Percentiles rank a stretch among this genome's conserved stretches.
These are phyloP conservation scores for Scedosporium dehoogii DNA, from an alignment of 2,329 filamentous ascomycete species.

Conservation along the genomic window DNA sequence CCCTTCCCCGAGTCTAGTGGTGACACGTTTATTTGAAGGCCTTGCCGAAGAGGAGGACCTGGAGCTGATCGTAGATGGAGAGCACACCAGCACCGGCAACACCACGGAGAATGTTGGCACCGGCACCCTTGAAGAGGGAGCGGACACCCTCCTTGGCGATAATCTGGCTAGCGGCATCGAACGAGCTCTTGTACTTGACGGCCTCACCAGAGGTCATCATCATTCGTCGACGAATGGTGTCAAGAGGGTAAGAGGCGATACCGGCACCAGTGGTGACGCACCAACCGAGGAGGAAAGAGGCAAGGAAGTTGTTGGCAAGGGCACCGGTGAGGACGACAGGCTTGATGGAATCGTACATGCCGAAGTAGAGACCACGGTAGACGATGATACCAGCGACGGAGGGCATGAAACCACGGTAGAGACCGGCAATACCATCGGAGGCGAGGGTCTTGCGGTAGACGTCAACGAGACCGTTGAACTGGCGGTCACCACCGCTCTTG, in stretches of 20 bases:
- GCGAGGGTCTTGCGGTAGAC: conserved; percentile 99
- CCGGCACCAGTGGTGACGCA: conserved; percentile 98
- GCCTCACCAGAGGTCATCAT: conserved; percentile 98
- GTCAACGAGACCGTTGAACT: conserved; percentile 99
- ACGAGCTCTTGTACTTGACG: conserved; percentile 98
- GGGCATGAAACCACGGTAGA: conserved; percentile 99
- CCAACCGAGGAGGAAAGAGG: conserved; percentile 98
- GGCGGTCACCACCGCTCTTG: conserved; percentile 92
- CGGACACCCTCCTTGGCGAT: conserved; percentile 93
- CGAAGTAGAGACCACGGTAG: conserved; percentile 99
- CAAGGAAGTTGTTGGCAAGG: conserved; percentile 98
- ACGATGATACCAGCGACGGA: conserved; percentile 98
- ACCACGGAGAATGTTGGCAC: conserved; percentile 99
- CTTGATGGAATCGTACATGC: conserved; percentile 99
- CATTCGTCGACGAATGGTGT: conserved; percentile 99
- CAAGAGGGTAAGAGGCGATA: conserved; percentile 99
- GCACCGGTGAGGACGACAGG: conserved; percentile 84
- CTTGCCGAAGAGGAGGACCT: conserved; percentile 99
- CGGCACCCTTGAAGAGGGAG: conserved; percentile 99
- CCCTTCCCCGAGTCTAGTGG: neutral
- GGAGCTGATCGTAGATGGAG: conserved; percentile 99
- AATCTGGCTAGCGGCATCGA: conserved; percentile 95
- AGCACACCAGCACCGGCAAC: conserved; percentile 99
- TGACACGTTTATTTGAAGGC: conserved; percentile 70
- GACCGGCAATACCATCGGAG: conserved; percentile 96